Conservation (phyloP, 768 basidiomycete species). For the Macrolepiota albuminosa region DNA sequence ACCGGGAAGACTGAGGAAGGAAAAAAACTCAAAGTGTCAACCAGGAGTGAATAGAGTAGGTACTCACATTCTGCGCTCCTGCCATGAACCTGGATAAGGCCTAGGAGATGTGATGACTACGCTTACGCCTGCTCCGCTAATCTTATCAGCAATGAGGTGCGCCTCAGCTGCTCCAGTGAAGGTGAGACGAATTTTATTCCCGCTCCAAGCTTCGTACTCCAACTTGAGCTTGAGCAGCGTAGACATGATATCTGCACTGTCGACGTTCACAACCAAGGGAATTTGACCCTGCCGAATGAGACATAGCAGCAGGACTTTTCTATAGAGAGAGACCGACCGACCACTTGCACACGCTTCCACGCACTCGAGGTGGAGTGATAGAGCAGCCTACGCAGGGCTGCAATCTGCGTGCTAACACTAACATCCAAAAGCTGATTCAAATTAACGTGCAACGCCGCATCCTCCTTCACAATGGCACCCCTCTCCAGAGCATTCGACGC, state of each 20-base stretch:
- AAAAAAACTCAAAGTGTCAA: neutral
- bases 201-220: constrained; percentile 38
- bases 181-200: constrained; percentile 35
- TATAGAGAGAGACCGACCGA: constrained; percentile 23
- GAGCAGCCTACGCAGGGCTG: constrained; percentile 46
- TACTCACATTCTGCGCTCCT: constrained; percentile 55
- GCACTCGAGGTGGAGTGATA: constrained; percentile 23
- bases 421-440: constrained; percentile 30
- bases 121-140: constrained; percentile 57
- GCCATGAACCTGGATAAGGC: constrained; percentile 65
- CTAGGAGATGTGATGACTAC: constrained; percentile 65
- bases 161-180: constrained; percentile 59
- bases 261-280: constrained; percentile 61
- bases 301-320: neutral
- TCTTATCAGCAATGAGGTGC: constrained; percentile 58
- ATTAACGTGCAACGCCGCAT: constrained; percentile 60
- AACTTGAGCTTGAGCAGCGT: constrained; percentile 57
- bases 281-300: constrained; percentile 39
- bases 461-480: constrained; percentile 62
- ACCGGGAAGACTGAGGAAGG: constrained; percentile 49
- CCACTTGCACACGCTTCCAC: constrained; percentile 34
- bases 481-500: constrained; percentile 52
- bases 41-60: neutral
- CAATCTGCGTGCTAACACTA: constrained; percentile 63
- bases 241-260: constrained; percentile 75